Conservation (phyloP, 2,329 filamentous ascomycete species). For the Aspergillus fumigatiaffinis region DNA sequence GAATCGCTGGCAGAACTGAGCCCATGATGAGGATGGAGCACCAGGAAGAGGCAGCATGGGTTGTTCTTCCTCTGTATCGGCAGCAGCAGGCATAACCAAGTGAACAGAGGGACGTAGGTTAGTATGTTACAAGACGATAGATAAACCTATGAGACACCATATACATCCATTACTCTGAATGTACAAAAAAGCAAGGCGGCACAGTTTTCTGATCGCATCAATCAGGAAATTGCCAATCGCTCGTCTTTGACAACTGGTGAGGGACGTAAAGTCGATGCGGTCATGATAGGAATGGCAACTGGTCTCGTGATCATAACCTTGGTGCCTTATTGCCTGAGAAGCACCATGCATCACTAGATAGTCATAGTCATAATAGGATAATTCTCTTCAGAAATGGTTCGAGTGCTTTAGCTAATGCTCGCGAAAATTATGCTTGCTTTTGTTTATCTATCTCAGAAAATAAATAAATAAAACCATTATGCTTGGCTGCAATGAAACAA, state of each 20-base stretch:
- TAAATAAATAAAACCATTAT: not conserved
- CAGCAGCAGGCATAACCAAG: constrained; percentile 23
- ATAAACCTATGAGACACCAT: not conserved
- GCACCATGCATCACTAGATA: not conserved
- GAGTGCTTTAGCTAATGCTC: not conserved
- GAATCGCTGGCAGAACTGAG: constrained; percentile 65
- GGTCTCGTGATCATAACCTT: not conserved
- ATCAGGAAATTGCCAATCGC: not conserved
- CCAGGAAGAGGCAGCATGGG: constrained; percentile 53
- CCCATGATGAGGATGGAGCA: constrained; percentile 64
- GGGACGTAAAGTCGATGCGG: not conserved
- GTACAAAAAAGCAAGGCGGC: not conserved
- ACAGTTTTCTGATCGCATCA: not conserved
- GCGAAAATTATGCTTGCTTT: not conserved
- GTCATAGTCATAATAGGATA: not conserved
- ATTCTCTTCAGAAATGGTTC: not conserved
- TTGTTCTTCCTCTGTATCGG: constrained; percentile 19
- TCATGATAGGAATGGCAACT: not conserved
- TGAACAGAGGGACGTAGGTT: not conserved
- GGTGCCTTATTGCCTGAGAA: not conserved
- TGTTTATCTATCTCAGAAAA: not conserved
- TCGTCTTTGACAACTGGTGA: not conserved
- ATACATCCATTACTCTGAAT: not conserved
- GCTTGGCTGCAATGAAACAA: constrained; percentile 7
- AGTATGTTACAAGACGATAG: not conserved